Evolutionary conservation across 2,329 filamentous ascomycete species (phyloP).

Genomic region (Metarhizium sp.): DNA sequence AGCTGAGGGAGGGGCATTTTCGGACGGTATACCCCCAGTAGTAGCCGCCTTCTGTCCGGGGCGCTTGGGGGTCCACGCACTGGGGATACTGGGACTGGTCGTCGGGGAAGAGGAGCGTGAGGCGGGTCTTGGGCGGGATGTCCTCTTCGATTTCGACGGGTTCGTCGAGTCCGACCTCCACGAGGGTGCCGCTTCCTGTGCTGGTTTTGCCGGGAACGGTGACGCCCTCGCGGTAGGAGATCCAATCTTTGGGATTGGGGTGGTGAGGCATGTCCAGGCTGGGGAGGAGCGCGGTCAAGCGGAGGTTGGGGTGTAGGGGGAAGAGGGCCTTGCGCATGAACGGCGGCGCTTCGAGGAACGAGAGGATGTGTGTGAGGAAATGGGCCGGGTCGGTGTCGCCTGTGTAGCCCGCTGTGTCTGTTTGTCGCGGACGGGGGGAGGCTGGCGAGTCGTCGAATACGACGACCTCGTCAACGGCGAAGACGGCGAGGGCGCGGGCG

Average conservation of each 20-base stretch:
- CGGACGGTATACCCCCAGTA: constrained; percentile 80
- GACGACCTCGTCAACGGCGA: constrained; percentile 76
- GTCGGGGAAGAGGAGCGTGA: constrained; percentile 56
- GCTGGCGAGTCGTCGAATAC: constrained; percentile 63
- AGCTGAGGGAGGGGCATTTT: constrained; percentile 54
- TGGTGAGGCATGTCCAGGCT: constrained; percentile 82
- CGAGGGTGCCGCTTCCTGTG: constrained; percentile 39
- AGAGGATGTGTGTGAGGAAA: constrained; percentile 70
- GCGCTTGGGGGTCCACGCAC: constrained; percentile 57
- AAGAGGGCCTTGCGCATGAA: constrained; percentile 71
- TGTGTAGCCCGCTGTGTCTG: constrained; percentile 49
- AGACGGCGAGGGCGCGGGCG: constrained; percentile 72
- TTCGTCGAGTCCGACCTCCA: constrained; percentile 48
- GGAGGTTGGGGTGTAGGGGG: constrained; percentile 68
- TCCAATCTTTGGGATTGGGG: constrained; percentile 65
- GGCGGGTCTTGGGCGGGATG: constrained; percentile 61
- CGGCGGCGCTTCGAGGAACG: constrained; percentile 76
- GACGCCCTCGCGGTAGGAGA: constrained; percentile 71
- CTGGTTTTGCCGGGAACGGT: constrained; percentile 39
- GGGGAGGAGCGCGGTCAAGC: constrained; percentile 62
- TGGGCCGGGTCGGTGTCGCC: constrained; percentile 68
- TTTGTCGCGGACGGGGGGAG: constrained; percentile 33
- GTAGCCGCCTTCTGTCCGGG: constrained; percentile 67
- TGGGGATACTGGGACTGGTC: constrained; percentile 36
- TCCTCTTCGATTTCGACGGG: constrained; percentile 46